Conservation (phyloP, 768 basidiomycete genomes). For the Mycena indigotica region DNA sequence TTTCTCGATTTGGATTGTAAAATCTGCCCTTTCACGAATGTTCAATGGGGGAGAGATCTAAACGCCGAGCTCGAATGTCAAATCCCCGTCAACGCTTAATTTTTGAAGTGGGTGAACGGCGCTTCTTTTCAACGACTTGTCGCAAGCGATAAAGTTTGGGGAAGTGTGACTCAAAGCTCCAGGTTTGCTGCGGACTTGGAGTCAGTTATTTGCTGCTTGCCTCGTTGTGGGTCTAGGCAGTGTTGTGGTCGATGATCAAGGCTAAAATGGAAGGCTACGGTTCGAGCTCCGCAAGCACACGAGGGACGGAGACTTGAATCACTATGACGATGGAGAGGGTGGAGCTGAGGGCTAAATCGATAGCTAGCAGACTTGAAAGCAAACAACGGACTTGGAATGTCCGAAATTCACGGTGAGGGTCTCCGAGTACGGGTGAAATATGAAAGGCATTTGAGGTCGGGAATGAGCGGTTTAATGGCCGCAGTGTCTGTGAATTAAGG, state of each 20-base stretch:
- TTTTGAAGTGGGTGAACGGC: not conserved
- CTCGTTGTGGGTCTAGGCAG: not conserved
- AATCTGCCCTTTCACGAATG: not conserved
- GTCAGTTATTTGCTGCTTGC: not conserved
- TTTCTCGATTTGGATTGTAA: not conserved
- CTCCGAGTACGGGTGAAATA: not conserved
- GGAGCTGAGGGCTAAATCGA: not conserved
- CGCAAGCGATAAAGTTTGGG: not conserved
- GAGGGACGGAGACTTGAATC: not conserved
- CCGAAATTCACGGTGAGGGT: not conserved
- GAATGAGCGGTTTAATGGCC: not conserved
- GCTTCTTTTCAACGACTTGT: not conserved
- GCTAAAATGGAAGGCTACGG: not conserved
- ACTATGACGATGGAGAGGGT: not conserved
- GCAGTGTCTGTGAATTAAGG: not conserved
- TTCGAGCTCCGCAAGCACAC: not conserved
- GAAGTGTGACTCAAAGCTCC: not conserved
- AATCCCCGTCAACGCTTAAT: not conserved
- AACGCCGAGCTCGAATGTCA: not conserved
- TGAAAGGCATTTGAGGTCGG: not conserved
- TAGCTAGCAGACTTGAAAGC: not conserved
- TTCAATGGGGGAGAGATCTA: not conserved
- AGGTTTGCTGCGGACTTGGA: not conserved
- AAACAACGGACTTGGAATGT: not conserved
- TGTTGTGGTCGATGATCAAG: not conserved